Conservation (phyloP, 139 green algal species). For the Limnomonas spitsbergensis region DNA sequence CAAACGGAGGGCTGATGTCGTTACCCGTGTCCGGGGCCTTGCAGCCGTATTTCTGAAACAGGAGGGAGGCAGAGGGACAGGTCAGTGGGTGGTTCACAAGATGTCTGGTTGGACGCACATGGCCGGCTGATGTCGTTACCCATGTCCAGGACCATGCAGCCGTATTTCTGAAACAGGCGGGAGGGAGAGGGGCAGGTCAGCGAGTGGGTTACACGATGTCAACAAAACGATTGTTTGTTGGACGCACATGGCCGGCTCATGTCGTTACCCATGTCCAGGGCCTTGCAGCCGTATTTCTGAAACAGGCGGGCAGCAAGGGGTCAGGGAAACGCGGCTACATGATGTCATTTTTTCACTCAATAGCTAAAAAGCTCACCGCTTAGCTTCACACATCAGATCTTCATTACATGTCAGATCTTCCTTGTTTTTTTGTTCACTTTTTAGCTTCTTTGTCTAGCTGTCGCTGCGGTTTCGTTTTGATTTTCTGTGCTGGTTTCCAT, state of each 20-base stretch:
- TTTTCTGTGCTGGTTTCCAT: too few species aligned
- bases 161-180: slow-evolving; percentile 52
- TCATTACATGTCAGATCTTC: too few species aligned
- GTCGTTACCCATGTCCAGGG: slow-evolving; percentile 92
- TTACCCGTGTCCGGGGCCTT: slow-evolving; percentile 93
- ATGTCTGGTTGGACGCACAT: slow-evolving; percentile 99
- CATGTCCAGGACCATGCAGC: slow-evolving; percentile 87
- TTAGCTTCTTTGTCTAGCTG: too few species aligned
- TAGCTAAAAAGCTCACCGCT: too few species aligned
- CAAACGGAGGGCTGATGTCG: slow-evolving; percentile 84
- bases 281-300: slow-evolving; percentile 73
- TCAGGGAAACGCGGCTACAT: too few species aligned
- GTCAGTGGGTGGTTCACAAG: not conserved
- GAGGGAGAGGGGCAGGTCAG: not conserved
- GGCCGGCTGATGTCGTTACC: slow-evolving; percentile 86
- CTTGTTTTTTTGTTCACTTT: too few species aligned
- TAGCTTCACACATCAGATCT: too few species aligned
- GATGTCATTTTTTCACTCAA: too few species aligned
- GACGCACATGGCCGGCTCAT: slow-evolving; percentile 91
- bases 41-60: slow-evolving; percentile 64
- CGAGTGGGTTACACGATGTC: slow-evolving; percentile 75
- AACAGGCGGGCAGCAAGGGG: not conserved
- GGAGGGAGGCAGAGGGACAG: not conserved
- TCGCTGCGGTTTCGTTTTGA: too few species aligned
- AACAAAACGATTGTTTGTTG: too few species aligned